Percentiles rank a stretch among this genome's conserved stretches.
Conservation (phyloP, 163 green algal genomes). For the Coccomyxa subellipsoidea region DNA sequence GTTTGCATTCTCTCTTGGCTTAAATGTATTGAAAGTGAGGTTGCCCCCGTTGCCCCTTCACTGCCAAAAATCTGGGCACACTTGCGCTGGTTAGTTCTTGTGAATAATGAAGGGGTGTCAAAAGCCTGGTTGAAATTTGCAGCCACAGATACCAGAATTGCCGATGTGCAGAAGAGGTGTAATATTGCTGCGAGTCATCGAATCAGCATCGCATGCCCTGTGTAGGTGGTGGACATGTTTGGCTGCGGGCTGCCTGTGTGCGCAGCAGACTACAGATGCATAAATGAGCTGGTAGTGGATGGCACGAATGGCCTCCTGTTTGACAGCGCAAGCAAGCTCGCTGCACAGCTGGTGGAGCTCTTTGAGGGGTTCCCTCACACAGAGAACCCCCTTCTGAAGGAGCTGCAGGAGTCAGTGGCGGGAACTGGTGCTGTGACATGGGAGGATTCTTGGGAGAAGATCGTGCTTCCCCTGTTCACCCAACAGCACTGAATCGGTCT, state of each 20-base stretch:
- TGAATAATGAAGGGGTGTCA: too few species aligned
- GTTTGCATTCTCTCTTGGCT: too few species aligned
- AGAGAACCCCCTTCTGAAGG: neutral
- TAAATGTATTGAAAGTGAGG: too few species aligned
- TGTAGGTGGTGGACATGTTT: conserved; percentile 94
- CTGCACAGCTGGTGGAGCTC: conserved; percentile 51
- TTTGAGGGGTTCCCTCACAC: conserved; percentile 38
- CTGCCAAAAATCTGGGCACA: too few species aligned
- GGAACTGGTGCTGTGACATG: neutral
- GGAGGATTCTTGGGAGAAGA: conserved; percentile 2
- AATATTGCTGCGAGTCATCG: neutral
- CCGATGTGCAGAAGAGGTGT: neutral
- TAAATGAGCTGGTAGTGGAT: conserved; percentile 76
- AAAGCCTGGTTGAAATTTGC: too few species aligned
- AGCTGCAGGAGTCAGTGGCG: conserved; percentile 12
- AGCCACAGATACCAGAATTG: neutral
- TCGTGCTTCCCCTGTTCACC: neutral
- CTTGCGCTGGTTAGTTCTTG: too few species aligned
- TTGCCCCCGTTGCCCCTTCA: too few species aligned
- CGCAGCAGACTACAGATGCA: conserved; percentile 71
- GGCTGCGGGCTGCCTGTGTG: conserved; percentile 81
- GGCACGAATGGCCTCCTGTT: conserved; percentile 84
- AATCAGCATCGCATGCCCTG: neutral
- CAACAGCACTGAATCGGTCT: neutral
- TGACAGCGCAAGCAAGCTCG: conserved; percentile 54